Conservation (phyloP, 148 eudicot species). For the Spergularia marina region DNA sequence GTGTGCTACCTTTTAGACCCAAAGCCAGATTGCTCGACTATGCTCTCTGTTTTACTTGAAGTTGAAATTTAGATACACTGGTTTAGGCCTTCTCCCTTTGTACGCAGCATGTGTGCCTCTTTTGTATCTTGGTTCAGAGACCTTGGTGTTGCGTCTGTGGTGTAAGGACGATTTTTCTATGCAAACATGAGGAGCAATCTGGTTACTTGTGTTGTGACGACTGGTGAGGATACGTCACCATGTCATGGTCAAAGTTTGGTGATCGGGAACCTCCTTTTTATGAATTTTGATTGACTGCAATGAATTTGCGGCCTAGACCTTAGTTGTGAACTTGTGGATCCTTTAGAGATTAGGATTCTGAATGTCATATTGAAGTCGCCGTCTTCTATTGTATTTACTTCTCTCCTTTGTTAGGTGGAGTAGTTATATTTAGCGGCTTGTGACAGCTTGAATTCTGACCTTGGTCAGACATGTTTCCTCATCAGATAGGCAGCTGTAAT, state of each 20-base stretch:
- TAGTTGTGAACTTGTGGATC: background rate
- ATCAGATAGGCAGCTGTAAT: too few species aligned
- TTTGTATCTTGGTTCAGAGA: background rate
- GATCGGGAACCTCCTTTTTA: background rate
- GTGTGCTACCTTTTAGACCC: background rate
- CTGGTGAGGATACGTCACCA: too few species aligned
- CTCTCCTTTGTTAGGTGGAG: too few species aligned
- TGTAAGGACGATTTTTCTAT: too few species aligned
- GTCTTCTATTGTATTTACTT: too few species aligned
- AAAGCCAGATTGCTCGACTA: background rate
- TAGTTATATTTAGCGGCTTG: too few species aligned
- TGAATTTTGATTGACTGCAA: background rate
- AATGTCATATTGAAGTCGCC: background rate
- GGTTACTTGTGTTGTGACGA: background rate
- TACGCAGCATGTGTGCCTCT: background rate
- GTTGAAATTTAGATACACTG: background rate
- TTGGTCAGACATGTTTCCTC: too few species aligned
- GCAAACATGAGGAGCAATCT: background rate
- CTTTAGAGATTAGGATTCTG: background rate
- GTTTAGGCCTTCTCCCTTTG: constrained; percentile 1
- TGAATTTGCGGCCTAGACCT: background rate
- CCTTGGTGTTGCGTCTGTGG: background rate
- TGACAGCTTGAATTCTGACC: too few species aligned
- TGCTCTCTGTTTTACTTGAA: background rate
- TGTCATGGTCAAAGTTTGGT: background rate